These are phyloP conservation scores for Marasmius sp. DNA, from an alignment of 1,284 basidiomycete species.

Conservation along the genomic window DNA sequence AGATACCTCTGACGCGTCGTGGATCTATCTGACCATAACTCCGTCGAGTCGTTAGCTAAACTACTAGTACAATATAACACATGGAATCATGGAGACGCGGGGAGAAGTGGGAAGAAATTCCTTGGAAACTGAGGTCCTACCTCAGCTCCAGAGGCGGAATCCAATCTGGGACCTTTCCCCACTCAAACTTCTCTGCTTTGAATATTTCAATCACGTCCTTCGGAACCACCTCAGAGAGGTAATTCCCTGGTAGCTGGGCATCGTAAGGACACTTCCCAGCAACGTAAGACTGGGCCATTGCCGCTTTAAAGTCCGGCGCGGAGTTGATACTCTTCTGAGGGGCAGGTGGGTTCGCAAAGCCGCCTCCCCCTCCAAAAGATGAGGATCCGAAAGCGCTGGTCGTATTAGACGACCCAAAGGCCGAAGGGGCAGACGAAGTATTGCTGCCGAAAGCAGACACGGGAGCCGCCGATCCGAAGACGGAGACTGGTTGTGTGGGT, in stretches of 20 bases:
- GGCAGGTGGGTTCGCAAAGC: neutral
- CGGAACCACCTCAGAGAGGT: conserved; percentile 48
- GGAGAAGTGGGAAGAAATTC: too few relatives aligned
- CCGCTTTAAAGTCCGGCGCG: conserved; percentile 43
- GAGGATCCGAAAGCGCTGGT: neutral
- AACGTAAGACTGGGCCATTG: conserved; percentile 36
- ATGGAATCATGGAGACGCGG: neutral
- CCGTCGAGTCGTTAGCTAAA: neutral
- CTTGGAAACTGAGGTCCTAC: conserved; percentile 20
- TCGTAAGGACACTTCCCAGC: conserved; percentile 58
- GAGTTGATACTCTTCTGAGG: neutral
- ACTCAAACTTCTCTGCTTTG: conserved; percentile 59
- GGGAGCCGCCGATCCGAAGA: neutral
- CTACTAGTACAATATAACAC: neutral
- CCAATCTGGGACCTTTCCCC: conserved; percentile 75
- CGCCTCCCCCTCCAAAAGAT: conserved; percentile 3
- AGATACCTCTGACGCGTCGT: too few relatives aligned
- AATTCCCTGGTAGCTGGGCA: conserved; percentile 55
- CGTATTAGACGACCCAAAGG: neutral
- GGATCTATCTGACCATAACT: too few relatives aligned
- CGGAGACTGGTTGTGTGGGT: neutral
- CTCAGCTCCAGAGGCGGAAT: conserved; percentile 74
- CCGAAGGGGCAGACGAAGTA: conserved; percentile 5
- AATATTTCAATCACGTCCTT: conserved; percentile 60
- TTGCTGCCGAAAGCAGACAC: neutral